These are phyloP conservation scores for Diacronema lutheri DNA, from an alignment of 78 protist species.

Conservation along the genomic window DNA sequence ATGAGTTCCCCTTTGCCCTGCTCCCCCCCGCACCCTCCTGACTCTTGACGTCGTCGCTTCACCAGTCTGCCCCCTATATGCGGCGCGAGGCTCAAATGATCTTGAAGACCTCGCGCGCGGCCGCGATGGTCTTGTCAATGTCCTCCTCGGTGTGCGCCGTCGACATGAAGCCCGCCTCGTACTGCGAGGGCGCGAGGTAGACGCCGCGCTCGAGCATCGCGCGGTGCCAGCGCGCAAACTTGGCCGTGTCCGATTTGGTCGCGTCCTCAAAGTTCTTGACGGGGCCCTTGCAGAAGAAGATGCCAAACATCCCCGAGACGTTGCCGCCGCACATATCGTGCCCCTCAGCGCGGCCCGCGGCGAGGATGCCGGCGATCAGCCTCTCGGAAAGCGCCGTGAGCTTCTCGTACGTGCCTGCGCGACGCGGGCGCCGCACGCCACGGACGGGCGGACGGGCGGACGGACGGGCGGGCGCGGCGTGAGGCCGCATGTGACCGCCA, in stretches of 20 bases:
- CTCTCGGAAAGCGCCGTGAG: not conserved
- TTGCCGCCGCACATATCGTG: slow-evolving; percentile 32
- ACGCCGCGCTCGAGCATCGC: slow-evolving; percentile 55
- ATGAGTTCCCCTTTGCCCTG: too few species aligned
- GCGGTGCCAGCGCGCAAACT: slow-evolving; percentile 40
- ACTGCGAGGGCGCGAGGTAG: slow-evolving; percentile 53
- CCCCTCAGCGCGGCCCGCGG: slow-evolving; percentile 37
- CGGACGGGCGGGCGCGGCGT: not conserved
- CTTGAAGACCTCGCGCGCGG: slow-evolving; percentile 46
- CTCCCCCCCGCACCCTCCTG: too few species aligned
- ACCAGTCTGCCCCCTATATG: too few species aligned
- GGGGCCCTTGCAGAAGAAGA: slow-evolving; percentile 48
- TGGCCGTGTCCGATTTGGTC: slow-evolving; percentile 31
- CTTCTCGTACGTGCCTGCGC: not conserved
- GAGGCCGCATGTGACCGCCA: too few species aligned
- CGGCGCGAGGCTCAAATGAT: not conserved
- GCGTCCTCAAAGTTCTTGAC: slow-evolving; percentile 45
- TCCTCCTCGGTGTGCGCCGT: slow-evolving; percentile 45
- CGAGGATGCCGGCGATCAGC: slow-evolving; percentile 13
- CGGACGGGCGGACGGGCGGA: not conserved
- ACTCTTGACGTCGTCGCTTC: too few species aligned
- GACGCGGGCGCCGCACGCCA: not conserved
- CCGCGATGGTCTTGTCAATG: slow-evolving; percentile 34
- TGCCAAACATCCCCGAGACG: slow-evolving; percentile 50
- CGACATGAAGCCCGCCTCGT: slow-evolving; percentile 48